These are phyloP conservation scores for Erythrobasidium hasegawianum DNA, from an alignment of 1,284 basidiomycete genomes.

Conservation along the genomic window DNA sequence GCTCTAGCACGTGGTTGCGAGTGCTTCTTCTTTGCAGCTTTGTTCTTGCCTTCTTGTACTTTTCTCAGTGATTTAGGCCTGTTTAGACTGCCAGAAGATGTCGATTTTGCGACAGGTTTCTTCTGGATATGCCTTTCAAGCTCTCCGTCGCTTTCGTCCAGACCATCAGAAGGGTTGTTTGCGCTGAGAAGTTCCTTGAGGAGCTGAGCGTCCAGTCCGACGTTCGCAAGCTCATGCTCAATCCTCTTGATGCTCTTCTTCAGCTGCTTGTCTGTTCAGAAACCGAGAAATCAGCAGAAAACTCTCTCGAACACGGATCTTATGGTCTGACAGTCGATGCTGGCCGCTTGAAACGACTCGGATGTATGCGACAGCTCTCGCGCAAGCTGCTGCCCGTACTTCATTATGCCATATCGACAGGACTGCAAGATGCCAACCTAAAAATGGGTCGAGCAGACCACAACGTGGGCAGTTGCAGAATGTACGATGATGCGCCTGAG, in stretches of 20 bases:
- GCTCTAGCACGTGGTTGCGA: conserved; percentile 44
- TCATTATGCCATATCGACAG: conserved; percentile 15
- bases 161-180: not conserved
- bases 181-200: conserved; percentile 54
- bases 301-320: too few species aligned
- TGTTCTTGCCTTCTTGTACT: conserved; percentile 15
- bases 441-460: too few species aligned
- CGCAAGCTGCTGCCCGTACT: conserved; percentile 33
- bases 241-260: conserved; percentile 90
- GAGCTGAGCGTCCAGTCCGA: conserved; percentile 67
- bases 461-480: too few species aligned
- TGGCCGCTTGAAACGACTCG: conserved; percentile 27
- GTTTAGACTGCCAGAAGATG: not conserved
- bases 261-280: conserved; percentile 57
- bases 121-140: not conserved
- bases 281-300: not conserved
- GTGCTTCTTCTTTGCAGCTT: conserved; percentile 45
- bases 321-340: conserved; percentile 26
- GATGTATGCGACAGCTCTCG: conserved; percentile 13
- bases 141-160: not conserved
- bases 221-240: conserved; percentile 69
- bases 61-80: not conserved
- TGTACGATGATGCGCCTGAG: too few species aligned
- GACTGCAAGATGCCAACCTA: too few species aligned
- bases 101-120: not conserved